Evolutionary conservation across 805 yeast species (phyloP).

Genomic region (Scheffersomyces spartinae): DNA sequence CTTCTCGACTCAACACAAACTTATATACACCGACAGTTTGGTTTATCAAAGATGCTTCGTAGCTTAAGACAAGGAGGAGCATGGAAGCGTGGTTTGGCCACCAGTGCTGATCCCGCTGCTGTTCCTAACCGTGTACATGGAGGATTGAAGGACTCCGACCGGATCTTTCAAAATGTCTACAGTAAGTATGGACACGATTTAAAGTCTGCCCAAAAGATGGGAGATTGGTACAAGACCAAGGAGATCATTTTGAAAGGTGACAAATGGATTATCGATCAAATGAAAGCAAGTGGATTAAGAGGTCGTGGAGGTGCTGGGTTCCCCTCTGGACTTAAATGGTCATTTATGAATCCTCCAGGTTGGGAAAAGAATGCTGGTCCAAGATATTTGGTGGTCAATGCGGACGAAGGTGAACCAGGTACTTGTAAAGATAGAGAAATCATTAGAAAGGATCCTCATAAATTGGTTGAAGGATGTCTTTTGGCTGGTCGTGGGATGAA

Average conservation of each 20-base stretch:
- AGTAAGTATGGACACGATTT: constrained; percentile 66
- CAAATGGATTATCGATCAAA: constrained; percentile 81
- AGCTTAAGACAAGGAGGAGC: constrained; percentile 14
- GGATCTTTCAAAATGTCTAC: constrained; percentile 79
- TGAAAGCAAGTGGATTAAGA: constrained; percentile 73
- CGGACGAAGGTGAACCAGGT: constrained; percentile 94
- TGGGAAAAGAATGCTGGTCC: constrained; percentile 92
- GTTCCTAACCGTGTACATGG: constrained; percentile 51
- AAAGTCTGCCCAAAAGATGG: constrained; percentile 65
- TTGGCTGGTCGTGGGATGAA: constrained; percentile 88
- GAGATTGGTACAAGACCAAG: constrained; percentile 89
- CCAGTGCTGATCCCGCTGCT: constrained; percentile 35
- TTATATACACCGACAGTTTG: too few relatives aligned
- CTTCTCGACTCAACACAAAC: too few relatives aligned
- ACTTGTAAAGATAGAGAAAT: constrained; percentile 90
- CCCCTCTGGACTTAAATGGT: constrained; percentile 87
- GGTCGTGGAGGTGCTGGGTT: constrained; percentile 95
- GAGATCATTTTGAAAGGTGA: constrained; percentile 77
- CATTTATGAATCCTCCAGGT: constrained; percentile 91
- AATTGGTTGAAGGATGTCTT: constrained; percentile 84
- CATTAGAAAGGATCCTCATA: constrained; percentile 85
- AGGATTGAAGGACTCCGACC: constrained; percentile 70
- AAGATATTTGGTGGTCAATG: constrained; percentile 78
- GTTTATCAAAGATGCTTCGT: constrained; percentile 23
- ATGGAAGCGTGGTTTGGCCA: constrained; percentile 27